A percentile compares a stretch with the other conserved stretches of the same genome.
Evolutionary conservation across 768 basidiomycete genomes (phyloP).

Genomic region (Pholiota molesta): DNA sequence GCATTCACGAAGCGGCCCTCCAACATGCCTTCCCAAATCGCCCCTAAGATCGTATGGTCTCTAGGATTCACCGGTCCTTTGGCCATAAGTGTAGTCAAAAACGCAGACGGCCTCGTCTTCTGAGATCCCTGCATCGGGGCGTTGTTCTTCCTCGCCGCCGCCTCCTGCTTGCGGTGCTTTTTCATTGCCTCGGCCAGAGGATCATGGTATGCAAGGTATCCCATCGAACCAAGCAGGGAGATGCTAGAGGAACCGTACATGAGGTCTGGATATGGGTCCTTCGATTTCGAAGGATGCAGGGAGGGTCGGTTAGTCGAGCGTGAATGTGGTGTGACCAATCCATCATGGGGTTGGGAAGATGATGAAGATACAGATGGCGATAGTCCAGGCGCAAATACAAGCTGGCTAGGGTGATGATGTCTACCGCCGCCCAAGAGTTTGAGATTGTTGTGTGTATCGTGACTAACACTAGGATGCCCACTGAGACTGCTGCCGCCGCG

Average conservation of each 20-base stretch:
- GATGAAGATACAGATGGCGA: background rate
- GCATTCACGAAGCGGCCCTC: conserved; percentile 69
- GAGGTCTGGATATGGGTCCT: background rate
- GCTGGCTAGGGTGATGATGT: background rate
- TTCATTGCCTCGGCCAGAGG: conserved; percentile 17
- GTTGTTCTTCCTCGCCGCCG: conserved; percentile 6
- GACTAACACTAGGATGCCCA: background rate
- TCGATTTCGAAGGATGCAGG: conserved; percentile 19
- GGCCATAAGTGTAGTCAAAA: conserved; percentile 38
- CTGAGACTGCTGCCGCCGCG: background rate
- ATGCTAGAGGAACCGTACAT: conserved; percentile 25
- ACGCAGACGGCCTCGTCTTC: conserved; percentile 26
- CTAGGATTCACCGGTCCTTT: conserved; percentile 56
- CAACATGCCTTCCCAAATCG: conserved; percentile 71
- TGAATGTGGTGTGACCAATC: conserved; percentile 21
- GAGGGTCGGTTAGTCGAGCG: conserved; percentile 21
- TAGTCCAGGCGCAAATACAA: background rate
- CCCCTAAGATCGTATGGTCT: conserved; percentile 66
- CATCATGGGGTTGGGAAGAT: background rate
- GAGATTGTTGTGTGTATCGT: background rate
- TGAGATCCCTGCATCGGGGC: background rate
- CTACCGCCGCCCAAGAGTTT: background rate
- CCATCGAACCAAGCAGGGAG: conserved; percentile 29
- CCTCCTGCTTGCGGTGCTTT: conserved; percentile 15
- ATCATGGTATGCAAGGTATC: conserved; percentile 19